A percentile compares a stretch with the other conserved stretches of the same genome.
Evolutionary conservation across 108 stramenopile species (phyloP).

Genomic region (Aurantiochytrium sp.): DNA sequence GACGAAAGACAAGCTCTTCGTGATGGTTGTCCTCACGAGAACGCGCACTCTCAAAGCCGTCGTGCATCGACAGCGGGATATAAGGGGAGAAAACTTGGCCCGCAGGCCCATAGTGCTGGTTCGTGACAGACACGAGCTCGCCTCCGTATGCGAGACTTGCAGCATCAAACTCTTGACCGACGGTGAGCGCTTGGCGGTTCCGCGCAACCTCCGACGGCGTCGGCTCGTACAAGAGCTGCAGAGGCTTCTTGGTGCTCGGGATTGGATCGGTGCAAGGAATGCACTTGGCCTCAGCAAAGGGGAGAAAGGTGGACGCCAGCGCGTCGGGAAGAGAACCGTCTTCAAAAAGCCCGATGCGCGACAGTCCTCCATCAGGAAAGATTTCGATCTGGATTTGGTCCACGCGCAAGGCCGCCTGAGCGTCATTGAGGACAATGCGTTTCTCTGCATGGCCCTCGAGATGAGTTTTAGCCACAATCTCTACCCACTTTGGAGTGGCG

Average conservation of each 20-base stretch:
- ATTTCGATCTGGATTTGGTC: background rate
- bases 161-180: background rate
- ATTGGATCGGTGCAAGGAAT: background rate
- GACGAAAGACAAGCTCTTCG: background rate
- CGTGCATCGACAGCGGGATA: background rate
- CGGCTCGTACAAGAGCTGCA: background rate
- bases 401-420: background rate
- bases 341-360: background rate
- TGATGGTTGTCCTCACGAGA: background rate
- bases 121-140: background rate
- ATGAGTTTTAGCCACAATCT: background rate
- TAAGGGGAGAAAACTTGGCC: background rate
- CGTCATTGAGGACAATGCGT: background rate
- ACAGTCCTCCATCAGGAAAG: background rate
- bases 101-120: conserved; percentile 16
- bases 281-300: background rate
- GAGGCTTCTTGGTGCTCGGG: background rate
- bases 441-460: background rate
- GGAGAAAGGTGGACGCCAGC: background rate
- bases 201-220: background rate
- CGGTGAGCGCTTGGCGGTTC: background rate
- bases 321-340: background rate
- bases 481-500: background rate
- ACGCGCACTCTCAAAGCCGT: background rate
- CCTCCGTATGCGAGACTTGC: conserved; percentile 4